Evolutionary conservation across 192 early-diverging fungal genomes (phyloP).

Genomic region (Backusella westeae): DNA sequence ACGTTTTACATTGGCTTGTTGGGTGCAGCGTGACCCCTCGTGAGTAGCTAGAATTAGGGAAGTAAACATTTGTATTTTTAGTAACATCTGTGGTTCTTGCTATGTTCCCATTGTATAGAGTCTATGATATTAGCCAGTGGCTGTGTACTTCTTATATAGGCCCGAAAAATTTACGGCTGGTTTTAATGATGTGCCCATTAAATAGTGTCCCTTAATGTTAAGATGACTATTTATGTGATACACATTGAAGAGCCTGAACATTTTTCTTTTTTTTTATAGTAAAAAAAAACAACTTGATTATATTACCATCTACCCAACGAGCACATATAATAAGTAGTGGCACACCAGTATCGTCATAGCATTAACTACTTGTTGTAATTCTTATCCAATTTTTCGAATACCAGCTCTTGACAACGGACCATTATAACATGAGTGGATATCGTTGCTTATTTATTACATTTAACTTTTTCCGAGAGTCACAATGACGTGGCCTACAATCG

Average conservation of each 20-base stretch:
- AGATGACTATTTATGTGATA: neutral
- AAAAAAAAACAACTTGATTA: no score
- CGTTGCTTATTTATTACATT: no score
- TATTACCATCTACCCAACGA: no score
- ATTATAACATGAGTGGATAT: no score
- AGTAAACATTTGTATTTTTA: neutral
- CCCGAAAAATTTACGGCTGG: neutral
- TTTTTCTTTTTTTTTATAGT: neutral
- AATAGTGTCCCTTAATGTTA: neutral
- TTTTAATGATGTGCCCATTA: neutral
- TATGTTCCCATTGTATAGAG: neutral
- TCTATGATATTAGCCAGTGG: neutral
- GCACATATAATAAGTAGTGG: no score
- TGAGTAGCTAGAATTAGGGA: neutral
- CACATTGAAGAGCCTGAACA: neutral
- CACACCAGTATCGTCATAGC: no score
- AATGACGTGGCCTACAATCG: no score
- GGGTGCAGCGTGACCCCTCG: neutral
- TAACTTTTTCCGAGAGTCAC: no score
- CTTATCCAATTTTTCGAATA: no score
- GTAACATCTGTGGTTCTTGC: neutral
- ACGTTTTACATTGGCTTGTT: neutral
- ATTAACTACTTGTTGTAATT: no score
- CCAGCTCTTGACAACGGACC: no score
- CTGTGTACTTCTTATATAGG: neutral